Conservation (phyloP, 768 basidiomycete genomes). For the Crassisporium funariophilum region DNA sequence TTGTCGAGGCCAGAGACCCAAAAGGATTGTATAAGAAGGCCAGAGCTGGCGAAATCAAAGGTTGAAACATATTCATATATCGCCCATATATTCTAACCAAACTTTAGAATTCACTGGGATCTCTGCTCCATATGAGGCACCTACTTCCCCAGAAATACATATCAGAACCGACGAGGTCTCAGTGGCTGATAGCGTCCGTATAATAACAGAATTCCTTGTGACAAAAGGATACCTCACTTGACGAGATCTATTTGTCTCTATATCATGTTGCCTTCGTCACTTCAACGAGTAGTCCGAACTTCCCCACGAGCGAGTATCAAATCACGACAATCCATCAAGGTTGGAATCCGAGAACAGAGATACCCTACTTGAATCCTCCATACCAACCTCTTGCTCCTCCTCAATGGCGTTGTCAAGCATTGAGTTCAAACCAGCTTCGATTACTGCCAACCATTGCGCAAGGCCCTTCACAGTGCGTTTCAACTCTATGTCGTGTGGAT, state of each 20-base stretch:
- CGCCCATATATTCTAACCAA: slow-evolving; percentile 1
- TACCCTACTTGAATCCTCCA: slow-evolving; percentile 2
- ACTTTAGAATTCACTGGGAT: slow-evolving; percentile 96
- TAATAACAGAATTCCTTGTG: slow-evolving; percentile 79
- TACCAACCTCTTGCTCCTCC: slow-evolving; percentile 55
- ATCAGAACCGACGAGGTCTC: slow-evolving; percentile 84
- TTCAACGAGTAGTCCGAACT: too few species aligned
- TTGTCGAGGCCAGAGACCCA: slow-evolving; percentile 92
- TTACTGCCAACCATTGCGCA: slow-evolving; percentile 69
- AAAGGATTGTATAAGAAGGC: slow-evolving; percentile 99
- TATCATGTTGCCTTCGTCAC: too few species aligned
- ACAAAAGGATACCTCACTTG: slow-evolving; percentile 67
- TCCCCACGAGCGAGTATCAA: too few species aligned
- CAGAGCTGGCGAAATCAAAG: slow-evolving; percentile 92
- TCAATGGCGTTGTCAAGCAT: slow-evolving; percentile 69
- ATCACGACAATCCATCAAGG: background rate
- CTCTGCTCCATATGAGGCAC: slow-evolving; percentile 95
- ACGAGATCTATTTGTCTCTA: too few species aligned
- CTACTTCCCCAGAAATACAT: slow-evolving; percentile 84
- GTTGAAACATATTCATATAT: slow-evolving; percentile 39
- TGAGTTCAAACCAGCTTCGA: slow-evolving; percentile 70
- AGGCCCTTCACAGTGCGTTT: slow-evolving; percentile 75
- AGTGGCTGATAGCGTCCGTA: slow-evolving; percentile 75
- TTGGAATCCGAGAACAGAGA: background rate
- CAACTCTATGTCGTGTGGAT: slow-evolving; percentile 64